Evolutionary conservation across 176 grass and related monocot genomes (phyloP).

Genomic region (Bromus sterilis): DNA sequence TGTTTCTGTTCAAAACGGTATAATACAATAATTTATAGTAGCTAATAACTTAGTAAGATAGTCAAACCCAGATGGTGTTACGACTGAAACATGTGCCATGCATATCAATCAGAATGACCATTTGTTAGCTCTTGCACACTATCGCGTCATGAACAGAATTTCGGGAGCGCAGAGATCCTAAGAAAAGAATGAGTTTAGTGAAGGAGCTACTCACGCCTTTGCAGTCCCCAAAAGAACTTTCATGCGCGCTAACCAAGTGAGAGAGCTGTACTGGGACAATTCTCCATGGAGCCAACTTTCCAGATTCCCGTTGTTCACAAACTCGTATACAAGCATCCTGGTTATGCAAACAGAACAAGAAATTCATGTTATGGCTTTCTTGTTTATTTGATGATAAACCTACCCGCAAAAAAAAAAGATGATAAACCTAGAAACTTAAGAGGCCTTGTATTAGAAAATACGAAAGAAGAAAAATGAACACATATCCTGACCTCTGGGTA

Average conservation of each 20-base stretch:
- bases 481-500: slow-evolving; percentile 66
- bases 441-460: background rate
- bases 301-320: slow-evolving; percentile 92
- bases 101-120: background rate
- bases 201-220: slow-evolving; percentile 76
- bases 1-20: slow-evolving; percentile 7
- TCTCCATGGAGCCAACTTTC: slow-evolving; percentile 97
- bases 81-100: background rate
- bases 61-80: background rate
- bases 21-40: background rate
- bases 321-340: slow-evolving; percentile 98
- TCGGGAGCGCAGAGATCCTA: background rate
- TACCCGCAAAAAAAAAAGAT: too few relatives aligned
- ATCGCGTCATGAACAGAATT: background rate
- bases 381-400: slow-evolving; percentile 5
- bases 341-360: slow-evolving; percentile 31
- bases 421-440: background rate
- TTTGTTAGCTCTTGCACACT: slow-evolving; percentile 9
- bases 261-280: slow-evolving; percentile 71
- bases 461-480: background rate
- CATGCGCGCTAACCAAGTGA: slow-evolving; percentile 94
- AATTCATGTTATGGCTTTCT: slow-evolving; percentile 7
- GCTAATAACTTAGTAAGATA: background rate
- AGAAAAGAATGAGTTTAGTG: slow-evolving; percentile 9
- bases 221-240: slow-evolving; percentile 89